Percentiles rank a stretch among this genome's conserved stretches.
phyloP scores from a whole-genome alignment of 495 filamentous ascomycete genomes.

The Cetradonia linearis region DNA sequence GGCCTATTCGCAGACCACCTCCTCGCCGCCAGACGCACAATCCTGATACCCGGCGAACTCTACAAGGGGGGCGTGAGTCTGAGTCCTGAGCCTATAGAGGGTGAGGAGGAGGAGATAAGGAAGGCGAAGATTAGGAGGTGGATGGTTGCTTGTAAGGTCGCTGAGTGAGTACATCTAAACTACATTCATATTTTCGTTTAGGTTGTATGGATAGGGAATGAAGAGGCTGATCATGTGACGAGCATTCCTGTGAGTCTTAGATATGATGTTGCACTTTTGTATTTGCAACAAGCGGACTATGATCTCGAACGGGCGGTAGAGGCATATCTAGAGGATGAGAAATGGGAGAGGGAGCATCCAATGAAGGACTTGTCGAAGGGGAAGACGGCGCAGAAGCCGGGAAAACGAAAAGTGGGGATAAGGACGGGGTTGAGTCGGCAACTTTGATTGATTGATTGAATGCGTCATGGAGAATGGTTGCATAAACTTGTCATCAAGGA shows the following conservation, averaged over 20 bases:
- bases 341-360: slow-evolving; percentile 61
- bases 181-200: not conserved
- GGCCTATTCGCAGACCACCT: slow-evolving; percentile 54
- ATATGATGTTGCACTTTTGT: slow-evolving; percentile 62
- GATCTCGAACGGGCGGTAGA: slow-evolving; percentile 51
- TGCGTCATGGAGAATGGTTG: not conserved
- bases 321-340: slow-evolving; percentile 54
- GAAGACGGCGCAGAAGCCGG: slow-evolving; percentile 25
- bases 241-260: slow-evolving; percentile 29
- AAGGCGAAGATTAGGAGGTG: slow-evolving; percentile 57
- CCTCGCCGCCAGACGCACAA: slow-evolving; percentile 50
- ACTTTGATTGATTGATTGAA: slow-evolving; percentile 6
- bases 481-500: too few relatives aligned
- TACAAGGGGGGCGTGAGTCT: slow-evolving; percentile 54
- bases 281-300: slow-evolving; percentile 55
- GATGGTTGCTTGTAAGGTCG: slow-evolving; percentile 61
- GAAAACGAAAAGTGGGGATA: slow-evolving; percentile 12
- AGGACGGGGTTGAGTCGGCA: slow-evolving; percentile 19
- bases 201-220: not conserved
- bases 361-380: slow-evolving; percentile 35
- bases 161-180: slow-evolving; percentile 41
- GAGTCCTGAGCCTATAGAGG: slow-evolving; percentile 54
- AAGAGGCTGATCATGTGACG: slow-evolving; percentile 11
- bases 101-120: slow-evolving; percentile 55
- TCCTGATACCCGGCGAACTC: slow-evolving; percentile 56